Conservation (phyloP, 1,284 basidiomycete genomes). For the Cutaneotrichosporon spelunceum region DNA sequence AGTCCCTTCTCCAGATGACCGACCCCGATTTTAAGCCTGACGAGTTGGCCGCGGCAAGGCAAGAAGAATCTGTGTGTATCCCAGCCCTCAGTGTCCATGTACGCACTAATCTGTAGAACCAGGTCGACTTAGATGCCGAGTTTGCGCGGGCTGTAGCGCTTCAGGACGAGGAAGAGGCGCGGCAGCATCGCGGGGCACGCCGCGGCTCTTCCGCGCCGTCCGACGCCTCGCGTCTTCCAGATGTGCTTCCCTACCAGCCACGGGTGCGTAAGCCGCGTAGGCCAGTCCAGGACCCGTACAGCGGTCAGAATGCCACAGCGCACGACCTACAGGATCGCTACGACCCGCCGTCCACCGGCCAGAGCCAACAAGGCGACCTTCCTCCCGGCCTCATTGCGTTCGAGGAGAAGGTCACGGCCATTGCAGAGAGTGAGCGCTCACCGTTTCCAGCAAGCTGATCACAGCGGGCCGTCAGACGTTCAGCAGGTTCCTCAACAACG, state of each 20-base stretch:
- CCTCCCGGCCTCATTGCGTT: conserved; percentile 40
- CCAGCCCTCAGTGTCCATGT: background rate
- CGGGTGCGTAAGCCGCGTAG: conserved; percentile 36
- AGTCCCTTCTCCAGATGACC: conserved; percentile 49
- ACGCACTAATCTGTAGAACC: conserved; percentile 30
- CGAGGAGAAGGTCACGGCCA: conserved; percentile 46
- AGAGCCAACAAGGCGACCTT: conserved; percentile 15
- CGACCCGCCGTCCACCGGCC: background rate
- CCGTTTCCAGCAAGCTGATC: conserved; percentile 6
- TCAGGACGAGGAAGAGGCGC: conserved; percentile 42
- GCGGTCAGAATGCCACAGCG: conserved; percentile 7
- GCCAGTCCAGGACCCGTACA: conserved; percentile 15
- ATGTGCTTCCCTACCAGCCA: conserved; percentile 47
- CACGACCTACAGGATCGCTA: conserved; percentile 14
- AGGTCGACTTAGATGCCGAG: conserved; percentile 49
- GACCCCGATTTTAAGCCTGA: conserved; percentile 49
- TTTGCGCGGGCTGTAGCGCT: conserved; percentile 47
- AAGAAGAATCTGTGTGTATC: conserved; percentile 5
- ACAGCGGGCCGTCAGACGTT: conserved; percentile 46
- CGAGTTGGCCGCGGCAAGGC: background rate
- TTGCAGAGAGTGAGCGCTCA: conserved; percentile 40
- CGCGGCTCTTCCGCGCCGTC: background rate
- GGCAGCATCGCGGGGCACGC: background rate
- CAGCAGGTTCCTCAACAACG: conserved; percentile 38
- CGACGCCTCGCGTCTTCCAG: conserved; percentile 13